phyloP scores from a whole-genome alignment of 257 asterid species.

The Fraxinus pennsylvanica region DNA sequence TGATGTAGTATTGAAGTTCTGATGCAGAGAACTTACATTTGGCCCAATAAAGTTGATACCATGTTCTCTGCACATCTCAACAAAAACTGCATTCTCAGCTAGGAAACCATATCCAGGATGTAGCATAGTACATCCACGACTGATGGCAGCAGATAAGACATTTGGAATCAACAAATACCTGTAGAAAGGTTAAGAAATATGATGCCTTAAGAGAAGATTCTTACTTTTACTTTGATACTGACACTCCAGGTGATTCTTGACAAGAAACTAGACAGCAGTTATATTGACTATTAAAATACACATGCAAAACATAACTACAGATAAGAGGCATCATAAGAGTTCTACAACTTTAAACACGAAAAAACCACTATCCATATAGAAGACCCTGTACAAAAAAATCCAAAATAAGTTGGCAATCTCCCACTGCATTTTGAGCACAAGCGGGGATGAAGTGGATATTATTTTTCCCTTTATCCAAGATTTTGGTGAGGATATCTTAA shows the following conservation, averaged over 20 bases:
- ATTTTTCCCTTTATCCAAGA: not conserved
- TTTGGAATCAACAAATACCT: constrained; percentile 85
- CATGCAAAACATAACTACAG: not conserved
- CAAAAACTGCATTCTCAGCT: constrained; percentile 93
- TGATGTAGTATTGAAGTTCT: constrained; percentile 10
- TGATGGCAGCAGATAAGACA: constrained; percentile 91
- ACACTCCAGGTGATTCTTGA: not conserved
- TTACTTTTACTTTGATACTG: not conserved
- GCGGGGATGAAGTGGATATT: not conserved
- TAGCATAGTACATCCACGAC: constrained; percentile 92
- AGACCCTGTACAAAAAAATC: not conserved
- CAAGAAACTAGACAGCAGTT: not conserved
- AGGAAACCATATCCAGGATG: constrained; percentile 99
- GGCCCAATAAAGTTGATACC: constrained; percentile 96
- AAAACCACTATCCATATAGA: not conserved
- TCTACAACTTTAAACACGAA: not conserved
- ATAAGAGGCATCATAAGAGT: not conserved
- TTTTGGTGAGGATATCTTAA: not conserved
- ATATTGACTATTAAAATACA: not conserved
- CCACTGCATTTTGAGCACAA: not conserved
- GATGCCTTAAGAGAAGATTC: not conserved
- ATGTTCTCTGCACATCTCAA: constrained; percentile 91
- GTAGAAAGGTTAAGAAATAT: constrained; percentile 23
- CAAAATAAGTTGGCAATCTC: not conserved
- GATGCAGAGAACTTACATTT: constrained; percentile 55